Evolutionary conservation across 2,329 filamentous ascomycete species (phyloP).

Genomic region (Akanthomyces uredinophilus): DNA sequence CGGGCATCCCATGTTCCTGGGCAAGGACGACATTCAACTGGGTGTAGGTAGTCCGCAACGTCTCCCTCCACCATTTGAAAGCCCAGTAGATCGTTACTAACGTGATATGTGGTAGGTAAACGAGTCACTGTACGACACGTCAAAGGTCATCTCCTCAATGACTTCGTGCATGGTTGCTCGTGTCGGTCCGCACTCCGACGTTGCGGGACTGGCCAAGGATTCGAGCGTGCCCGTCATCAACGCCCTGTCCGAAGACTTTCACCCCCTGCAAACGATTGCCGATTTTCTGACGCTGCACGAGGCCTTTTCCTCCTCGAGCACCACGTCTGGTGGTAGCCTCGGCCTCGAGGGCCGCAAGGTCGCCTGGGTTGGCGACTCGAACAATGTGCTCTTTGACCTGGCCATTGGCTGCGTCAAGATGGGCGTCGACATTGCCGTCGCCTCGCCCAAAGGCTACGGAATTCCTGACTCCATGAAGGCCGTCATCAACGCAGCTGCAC

Average conservation of each 20-base stretch:
- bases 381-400: conserved; percentile 94
- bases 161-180: conserved; percentile 77
- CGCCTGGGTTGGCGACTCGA: conserved; percentile 94
- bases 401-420: conserved; percentile 83
- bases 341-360: conserved; percentile 81
- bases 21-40: conserved; percentile 92
- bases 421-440: conserved; percentile 80
- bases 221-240: conserved; percentile 81
- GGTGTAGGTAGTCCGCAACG: conserved; percentile 52
- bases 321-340: conserved; percentile 39
- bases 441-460: conserved; percentile 77
- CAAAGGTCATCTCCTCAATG: conserved; percentile 91
- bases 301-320: conserved; percentile 53
- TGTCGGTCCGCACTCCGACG: conserved; percentile 71
- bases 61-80: too few relatives aligned
- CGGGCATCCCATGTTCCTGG: conserved; percentile 93
- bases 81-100: neutral
- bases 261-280: conserved; percentile 90
- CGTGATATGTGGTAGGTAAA: conserved; percentile 58
- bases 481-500: conserved; percentile 61
- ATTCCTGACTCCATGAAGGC: conserved; percentile 72
- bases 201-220: conserved; percentile 63
- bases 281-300: conserved; percentile 91
- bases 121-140: conserved; percentile 90
- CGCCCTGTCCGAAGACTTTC: conserved; percentile 82